Percentiles rank a stretch among this genome's conserved stretches.
Evolutionary conservation across 2,329 filamentous ascomycete species (phyloP).

Genomic region (Phaeosphaeriaceae sp.): DNA sequence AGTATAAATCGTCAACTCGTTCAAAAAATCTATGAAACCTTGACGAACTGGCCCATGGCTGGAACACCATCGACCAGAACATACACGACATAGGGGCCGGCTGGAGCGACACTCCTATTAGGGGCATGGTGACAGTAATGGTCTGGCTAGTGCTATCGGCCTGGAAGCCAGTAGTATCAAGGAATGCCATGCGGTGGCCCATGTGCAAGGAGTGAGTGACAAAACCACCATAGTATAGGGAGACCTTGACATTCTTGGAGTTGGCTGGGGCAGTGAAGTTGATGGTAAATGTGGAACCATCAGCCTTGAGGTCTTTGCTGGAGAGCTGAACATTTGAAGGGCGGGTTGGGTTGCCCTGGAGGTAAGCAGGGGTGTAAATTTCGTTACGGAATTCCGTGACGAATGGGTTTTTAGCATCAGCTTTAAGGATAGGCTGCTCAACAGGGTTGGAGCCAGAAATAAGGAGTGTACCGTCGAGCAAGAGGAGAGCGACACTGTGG

Average conservation of each 20-base stretch:
- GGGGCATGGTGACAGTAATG: constrained; percentile 62
- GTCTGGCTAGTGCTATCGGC: constrained; percentile 51
- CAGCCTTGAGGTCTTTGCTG: constrained; percentile 51
- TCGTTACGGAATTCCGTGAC: constrained; percentile 68
- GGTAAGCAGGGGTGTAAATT: constrained; percentile 66
- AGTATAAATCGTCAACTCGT: too few species aligned
- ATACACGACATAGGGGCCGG: constrained; percentile 67
- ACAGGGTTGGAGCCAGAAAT: constrained; percentile 67
- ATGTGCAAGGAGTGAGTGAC: constrained; percentile 68
- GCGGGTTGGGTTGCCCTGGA: constrained; percentile 59
- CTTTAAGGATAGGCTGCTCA: constrained; percentile 60
- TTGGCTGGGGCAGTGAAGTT: constrained; percentile 54
- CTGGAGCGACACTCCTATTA: constrained; percentile 61
- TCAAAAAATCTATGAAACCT: constrained; percentile 41
- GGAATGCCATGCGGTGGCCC: constrained; percentile 64
- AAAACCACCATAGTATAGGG: constrained; percentile 65
- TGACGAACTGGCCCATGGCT: constrained; percentile 59
- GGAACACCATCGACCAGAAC: constrained; percentile 63
- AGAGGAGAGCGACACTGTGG: constrained; percentile 65
- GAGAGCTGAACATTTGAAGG: constrained; percentile 58
- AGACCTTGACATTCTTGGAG: constrained; percentile 56
- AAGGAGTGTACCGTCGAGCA: constrained; percentile 66
- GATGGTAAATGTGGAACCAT: constrained; percentile 56
- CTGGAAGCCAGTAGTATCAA: constrained; percentile 59
- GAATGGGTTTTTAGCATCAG: constrained; percentile 56